A percentile compares a stretch with the other conserved stretches of the same genome.
These are phyloP conservation scores for Backusella macrospora DNA, from an alignment of 192 early-diverging fungal genomes.

Conservation along the genomic window DNA sequence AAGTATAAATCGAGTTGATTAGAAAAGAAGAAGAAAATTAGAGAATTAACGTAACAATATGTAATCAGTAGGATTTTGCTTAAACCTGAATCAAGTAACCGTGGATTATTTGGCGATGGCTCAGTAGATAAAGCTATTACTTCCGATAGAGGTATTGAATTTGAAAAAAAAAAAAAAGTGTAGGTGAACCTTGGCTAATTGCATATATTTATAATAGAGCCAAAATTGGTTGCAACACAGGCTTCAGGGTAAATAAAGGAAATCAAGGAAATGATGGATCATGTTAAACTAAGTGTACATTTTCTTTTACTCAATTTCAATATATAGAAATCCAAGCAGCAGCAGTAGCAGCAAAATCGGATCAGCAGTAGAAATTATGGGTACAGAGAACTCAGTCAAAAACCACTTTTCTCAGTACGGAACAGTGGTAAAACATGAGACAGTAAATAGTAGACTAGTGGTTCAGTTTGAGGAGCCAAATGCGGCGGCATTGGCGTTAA, in stretches of 20 bases:
- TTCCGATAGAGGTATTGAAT: background rate
- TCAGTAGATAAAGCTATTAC: background rate
- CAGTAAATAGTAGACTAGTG: background rate
- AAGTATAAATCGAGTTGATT: background rate
- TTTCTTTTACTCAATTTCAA: background rate
- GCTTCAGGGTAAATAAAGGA: no score
- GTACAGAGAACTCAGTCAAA: background rate
- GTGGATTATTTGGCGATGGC: constrained; percentile 3
- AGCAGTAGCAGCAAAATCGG: background rate
- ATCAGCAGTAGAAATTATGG: background rate
- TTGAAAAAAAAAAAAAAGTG: background rate
- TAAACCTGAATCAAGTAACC: background rate
- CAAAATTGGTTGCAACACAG: no score
- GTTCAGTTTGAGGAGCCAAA: constrained; percentile 1
- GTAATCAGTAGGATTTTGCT: background rate
- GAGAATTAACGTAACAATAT: background rate
- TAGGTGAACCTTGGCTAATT: background rate
- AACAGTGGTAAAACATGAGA: background rate
- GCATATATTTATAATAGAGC: background rate
- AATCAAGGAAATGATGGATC: no score
- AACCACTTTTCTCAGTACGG: background rate
- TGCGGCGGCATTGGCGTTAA: background rate
- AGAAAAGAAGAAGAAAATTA: no score
- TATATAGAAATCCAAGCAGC: background rate
- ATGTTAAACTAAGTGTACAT: no score